A percentile compares a stretch with the other conserved stretches of the same genome.
Evolutionary conservation across 148 eudicot species (phyloP).

Genomic region (Camellia lanceoleosa): DNA sequence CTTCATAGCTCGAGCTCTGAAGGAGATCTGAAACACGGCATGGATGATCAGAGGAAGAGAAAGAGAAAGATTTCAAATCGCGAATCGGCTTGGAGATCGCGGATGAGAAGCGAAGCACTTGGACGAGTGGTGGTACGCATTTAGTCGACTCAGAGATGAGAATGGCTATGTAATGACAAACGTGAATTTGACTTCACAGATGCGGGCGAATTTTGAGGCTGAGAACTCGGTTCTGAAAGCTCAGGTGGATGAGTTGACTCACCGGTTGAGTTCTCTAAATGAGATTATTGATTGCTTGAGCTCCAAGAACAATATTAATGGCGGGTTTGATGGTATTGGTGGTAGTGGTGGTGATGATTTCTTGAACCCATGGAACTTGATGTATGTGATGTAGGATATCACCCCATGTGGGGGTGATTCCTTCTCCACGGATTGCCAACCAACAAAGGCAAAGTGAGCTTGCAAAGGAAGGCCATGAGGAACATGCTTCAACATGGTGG

Average conservation of each 20-base stretch:
- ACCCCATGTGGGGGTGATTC: too few relatives aligned
- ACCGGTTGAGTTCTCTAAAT: constrained; percentile 48
- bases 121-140: constrained; percentile 40
- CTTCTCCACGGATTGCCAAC: too few relatives aligned
- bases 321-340: not conserved
- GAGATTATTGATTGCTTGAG: constrained; percentile 37
- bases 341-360: constrained; percentile 25
- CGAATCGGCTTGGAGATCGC: constrained; percentile 66
- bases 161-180: constrained; percentile 36
- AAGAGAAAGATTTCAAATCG: constrained; percentile 73
- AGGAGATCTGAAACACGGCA: constrained; percentile 14
- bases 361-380: constrained; percentile 31
- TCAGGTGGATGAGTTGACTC: constrained; percentile 57
- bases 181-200: constrained; percentile 36
- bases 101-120: constrained; percentile 57
- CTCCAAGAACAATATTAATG: not conserved
- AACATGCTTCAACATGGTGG: too few relatives aligned
- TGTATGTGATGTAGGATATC: too few relatives aligned
- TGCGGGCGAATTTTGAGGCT: constrained; percentile 42
- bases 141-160: constrained; percentile 36
- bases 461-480: too few relatives aligned
- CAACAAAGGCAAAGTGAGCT: too few relatives aligned
- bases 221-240: constrained; percentile 67
- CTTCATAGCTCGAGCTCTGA: constrained; percentile 25
- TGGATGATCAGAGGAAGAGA: constrained; percentile 55